Base-by-base conservation (phyloP, 805 yeast species). In the Candida germanica region DNA sequence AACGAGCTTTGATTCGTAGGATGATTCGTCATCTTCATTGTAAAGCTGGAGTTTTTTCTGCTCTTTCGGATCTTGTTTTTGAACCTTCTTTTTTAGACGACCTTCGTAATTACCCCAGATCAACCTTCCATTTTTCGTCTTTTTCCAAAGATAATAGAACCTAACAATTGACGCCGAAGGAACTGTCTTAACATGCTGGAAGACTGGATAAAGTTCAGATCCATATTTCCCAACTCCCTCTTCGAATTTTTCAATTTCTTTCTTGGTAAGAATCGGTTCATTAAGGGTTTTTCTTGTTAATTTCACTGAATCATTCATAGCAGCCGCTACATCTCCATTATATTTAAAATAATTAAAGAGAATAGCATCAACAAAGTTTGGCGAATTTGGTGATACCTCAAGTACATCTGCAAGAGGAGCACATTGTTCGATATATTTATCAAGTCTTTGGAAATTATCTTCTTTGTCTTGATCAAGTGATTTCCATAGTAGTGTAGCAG, bases 131-230 rank as follows among this genome's bases (percentile, higher is more conserved):
- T 70, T 69, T 20, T 73, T 64, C 0, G 95, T 83, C 56, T 89
- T 89, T 59, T 89, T 89, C 98, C 98, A 91, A 35, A 87, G 63
- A 50, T 91, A 91, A 51, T 87, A 91, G 54, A 72, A 88, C 39
- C 97, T 62, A 1, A 91, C 98, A 44, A 88, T 69, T 81, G 82
- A 85, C 0, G 89, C 75, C 37, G 79, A 64, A 0, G 87, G 66
- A 48, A 85, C 94, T 0, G 88, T 73, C 20, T 73, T 73, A n/a
- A 91, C 93, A 38, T 73, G 76, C 51, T 79, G 75, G 44, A 54
- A 76, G 0, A 87, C 89, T 0, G 83, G 87, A 53, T 77, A 79
- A 19, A 93, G 61, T 48, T 89, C 95, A 50, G 85, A 79, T 4
- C 96, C 96, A 51, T 73, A 73, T 37, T 75, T 71, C 22, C 66